Evolutionary conservation across 768 basidiomycete species (phyloP).

Genomic region (Pulveroboletus sp.): DNA sequence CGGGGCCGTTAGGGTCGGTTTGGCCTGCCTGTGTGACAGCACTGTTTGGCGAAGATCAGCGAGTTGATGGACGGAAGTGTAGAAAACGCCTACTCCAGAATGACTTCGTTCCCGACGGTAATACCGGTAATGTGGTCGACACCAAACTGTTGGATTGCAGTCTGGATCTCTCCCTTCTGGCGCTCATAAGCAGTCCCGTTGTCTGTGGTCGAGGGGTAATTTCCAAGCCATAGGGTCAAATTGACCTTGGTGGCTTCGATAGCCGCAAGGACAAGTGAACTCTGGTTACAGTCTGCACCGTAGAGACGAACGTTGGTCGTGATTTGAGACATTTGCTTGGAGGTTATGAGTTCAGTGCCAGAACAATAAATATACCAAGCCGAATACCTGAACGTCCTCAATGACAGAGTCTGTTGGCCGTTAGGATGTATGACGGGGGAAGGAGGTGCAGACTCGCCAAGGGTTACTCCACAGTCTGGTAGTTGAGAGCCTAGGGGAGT

Average conservation of each 20-base stretch:
- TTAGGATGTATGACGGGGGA: background rate
- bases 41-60: conserved; percentile 34
- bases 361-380: background rate
- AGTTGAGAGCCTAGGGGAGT: conserved; percentile 72
- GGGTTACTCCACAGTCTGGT: conserved; percentile 60
- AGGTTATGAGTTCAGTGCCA: conserved; percentile 4
- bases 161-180: conserved; percentile 63
- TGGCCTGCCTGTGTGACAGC: conserved; percentile 51
- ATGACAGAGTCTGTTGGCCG: conserved; percentile 47
- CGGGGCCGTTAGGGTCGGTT: conserved; percentile 49
- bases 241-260: conserved; percentile 87
- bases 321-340: conserved; percentile 76
- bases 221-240: conserved; percentile 74
- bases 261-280: conserved; percentile 79
- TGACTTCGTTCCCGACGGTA: conserved; percentile 91
- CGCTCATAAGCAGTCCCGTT: conserved; percentile 63
- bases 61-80: background rate
- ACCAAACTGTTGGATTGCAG: conserved; percentile 74
- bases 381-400: conserved; percentile 61
- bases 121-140: conserved; percentile 70
- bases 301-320: conserved; percentile 80
- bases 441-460: conserved; percentile 25
- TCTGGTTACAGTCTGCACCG: conserved; percentile 84
- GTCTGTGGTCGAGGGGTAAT: conserved; percentile 61
- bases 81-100: conserved; percentile 55